Percentiles rank a stretch among this genome's conserved stretches.
phyloP scores from a whole-genome alignment of 768 basidiomycete genomes.

The Mycena venus region DNA sequence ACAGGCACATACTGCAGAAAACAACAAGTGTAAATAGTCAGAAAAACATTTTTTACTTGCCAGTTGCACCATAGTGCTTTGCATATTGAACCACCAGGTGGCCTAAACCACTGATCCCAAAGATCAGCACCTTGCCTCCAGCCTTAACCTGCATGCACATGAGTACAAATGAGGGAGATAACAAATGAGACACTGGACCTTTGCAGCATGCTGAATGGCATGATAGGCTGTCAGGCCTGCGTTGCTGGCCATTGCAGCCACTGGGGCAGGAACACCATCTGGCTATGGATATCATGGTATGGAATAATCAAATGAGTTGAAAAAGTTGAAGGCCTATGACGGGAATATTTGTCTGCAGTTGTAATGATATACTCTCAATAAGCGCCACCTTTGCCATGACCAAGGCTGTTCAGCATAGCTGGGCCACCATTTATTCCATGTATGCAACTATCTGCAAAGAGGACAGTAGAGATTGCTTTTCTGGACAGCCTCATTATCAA shows the following conservation, averaged over 20 bases:
- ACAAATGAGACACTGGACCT: slow-evolving; percentile 15
- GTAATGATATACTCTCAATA: slow-evolving; percentile 31
- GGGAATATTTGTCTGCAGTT: slow-evolving; percentile 13
- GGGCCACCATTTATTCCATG: slow-evolving; percentile 8
- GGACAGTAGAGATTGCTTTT: slow-evolving; percentile 25
- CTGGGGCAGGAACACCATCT: slow-evolving; percentile 17
- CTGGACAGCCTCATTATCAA: background rate
- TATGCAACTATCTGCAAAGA: background rate
- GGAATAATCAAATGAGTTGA: too few relatives aligned
- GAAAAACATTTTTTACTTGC: slow-evolving; percentile 4
- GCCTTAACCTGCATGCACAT: background rate
- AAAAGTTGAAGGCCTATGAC: slow-evolving; percentile 3
- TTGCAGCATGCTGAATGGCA: slow-evolving; percentile 28
- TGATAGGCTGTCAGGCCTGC: slow-evolving; percentile 32
- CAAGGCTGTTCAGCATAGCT: slow-evolving; percentile 2
- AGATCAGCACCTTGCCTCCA: slow-evolving; percentile 30
- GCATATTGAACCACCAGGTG: slow-evolving; percentile 37
- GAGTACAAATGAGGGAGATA: background rate
- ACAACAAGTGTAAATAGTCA: background rate
- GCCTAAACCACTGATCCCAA: slow-evolving; percentile 30
- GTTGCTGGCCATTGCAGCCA: slow-evolving; percentile 33
- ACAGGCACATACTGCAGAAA: slow-evolving; percentile 32
- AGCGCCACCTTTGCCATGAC: slow-evolving; percentile 24
- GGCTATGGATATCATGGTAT: slow-evolving; percentile 14
- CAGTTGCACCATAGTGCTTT: slow-evolving; percentile 38